Evolutionary conservation across 306 rosid genomes (phyloP), one percentile per base, ranked within the genome.

Genomic region (Lathyrus sativus): DNA sequence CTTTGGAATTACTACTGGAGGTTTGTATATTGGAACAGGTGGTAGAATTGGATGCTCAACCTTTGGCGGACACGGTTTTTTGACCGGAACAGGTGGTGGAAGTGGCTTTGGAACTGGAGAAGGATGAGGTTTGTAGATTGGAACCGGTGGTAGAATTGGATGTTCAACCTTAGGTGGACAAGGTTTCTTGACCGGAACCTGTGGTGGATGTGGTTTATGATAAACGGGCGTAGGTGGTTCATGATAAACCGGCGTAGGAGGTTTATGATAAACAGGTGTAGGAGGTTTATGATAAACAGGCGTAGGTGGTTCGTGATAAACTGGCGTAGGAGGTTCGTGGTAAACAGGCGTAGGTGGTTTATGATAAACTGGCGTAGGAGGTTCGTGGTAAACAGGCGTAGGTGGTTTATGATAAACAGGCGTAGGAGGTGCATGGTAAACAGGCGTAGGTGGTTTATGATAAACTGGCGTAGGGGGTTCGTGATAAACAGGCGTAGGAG

Each of bases 71-170:
- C 13, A n/a, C 2, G 80, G 71, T 3, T 72, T 66, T 6, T 12
- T 24, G 0, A 50, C 4, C 9, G 82, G 79, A 2, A 60, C 68
- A 0, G 74, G 56, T 2, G 75, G 64, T 62, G 3, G 90, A 11
- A 19, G 35, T 0, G 88, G 86, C 0, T 81, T 72, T 0, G 86
- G 83, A 0, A 65, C 65, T 0, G 74, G 79, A 0, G 81, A 78
- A 11, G 74, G 83, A n/a, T n/a, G 55, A 0, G 86, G 83, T 2
- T 74, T 64, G 1, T 42, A 0, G 82, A 79, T 2, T 74, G 67
- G 80, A 1, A 28, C 29, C 1, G 75, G 74, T 1, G 65, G 65
- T 9, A 10, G 43, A 31, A 15, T 10, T 15, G 65, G 65, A 35
- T 35, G 45, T 37, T 77, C 14, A 2, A 28, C 60, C 0, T 62